Evolutionary conservation across 2,329 filamentous ascomycete species (phyloP), one percentile per base, ranked within the genome.

Genomic region (Colletotrichum chlorophyti): DNA sequence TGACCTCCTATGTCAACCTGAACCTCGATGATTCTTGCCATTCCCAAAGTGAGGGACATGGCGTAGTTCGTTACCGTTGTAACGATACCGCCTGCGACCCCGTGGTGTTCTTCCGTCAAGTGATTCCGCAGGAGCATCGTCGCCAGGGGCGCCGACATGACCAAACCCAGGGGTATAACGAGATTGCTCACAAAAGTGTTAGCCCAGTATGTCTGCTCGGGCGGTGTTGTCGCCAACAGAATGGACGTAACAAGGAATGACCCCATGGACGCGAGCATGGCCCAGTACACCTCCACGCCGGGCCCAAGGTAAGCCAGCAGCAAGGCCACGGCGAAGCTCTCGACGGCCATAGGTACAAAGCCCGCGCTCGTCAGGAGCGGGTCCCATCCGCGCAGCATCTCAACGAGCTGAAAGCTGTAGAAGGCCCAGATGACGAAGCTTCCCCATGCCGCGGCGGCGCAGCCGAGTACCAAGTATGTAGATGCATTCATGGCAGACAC

Each of bases 21-120:
- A 0, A 72, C 70, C 65, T 89, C 85, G 2, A 89, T 80, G 0
- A 84, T 88, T 0, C 85, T 86, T 0, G 87, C 87, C 40, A 91
- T 80, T 0, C 87, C 88, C 0, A 91, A 74, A 0, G 84, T 85
- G 4, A 90, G 68, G 1, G 83, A 85, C 27, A 90, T 89, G 58
- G 81, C 82, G 66, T 90, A 91, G 68, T 90, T 89, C 58, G 90
- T 82, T 8, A 87, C 75, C 0, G 86, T 88, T 51, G 81, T 84
- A 19, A 89, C 82, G 7, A 90, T 66, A n/a, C 79, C 83, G 11
- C 74, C 76, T 2, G 72, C 77, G 7, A 79, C 74, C 4, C 77
- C 77, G 63, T 80, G 75, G 48, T 82, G 72, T 23, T 76, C 69
- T 46, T 72, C 75, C 10, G 73, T 65, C 1, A 82, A 73, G 2